Percentiles rank a stretch among this genome's conserved stretches.
Conservation (phyloP, 2,329 filamentous ascomycete species). For the Periglandula ipomoeae region DNA sequence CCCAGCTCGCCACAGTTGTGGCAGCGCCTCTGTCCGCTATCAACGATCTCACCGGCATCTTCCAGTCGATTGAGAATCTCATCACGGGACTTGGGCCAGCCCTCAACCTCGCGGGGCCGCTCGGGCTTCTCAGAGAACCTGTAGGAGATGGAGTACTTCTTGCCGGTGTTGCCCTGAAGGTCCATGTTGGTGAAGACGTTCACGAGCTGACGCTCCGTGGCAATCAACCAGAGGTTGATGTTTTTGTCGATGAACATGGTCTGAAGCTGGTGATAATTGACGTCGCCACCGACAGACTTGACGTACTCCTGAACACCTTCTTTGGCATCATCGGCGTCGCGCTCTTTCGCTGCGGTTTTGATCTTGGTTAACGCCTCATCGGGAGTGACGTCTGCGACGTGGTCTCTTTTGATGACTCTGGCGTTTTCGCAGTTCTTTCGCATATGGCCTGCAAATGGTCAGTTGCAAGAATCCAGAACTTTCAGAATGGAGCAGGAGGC, state of each 20-base stretch:
- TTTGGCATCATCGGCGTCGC: slow-evolving; percentile 56
- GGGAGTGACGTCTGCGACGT: slow-evolving; percentile 36
- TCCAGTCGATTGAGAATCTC: slow-evolving; percentile 57
- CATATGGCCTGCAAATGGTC: slow-evolving; percentile 39
- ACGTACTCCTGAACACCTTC: slow-evolving; percentile 50
- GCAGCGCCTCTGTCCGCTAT: slow-evolving; percentile 51
- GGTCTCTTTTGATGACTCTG: slow-evolving; percentile 46
- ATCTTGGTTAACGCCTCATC: slow-evolving; percentile 53
- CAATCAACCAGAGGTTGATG: slow-evolving; percentile 53
- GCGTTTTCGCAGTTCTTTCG: slow-evolving; percentile 48
- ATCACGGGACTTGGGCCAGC: slow-evolving; percentile 48
- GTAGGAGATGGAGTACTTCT: slow-evolving; percentile 55
- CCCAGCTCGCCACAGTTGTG: slow-evolving; percentile 55
- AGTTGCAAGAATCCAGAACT: slow-evolving; percentile 1
- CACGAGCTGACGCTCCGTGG: slow-evolving; percentile 46
- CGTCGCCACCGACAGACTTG: slow-evolving; percentile 44
- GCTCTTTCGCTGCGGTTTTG: slow-evolving; percentile 37
- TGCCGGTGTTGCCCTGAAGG: slow-evolving; percentile 56
- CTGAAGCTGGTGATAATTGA: slow-evolving; percentile 54
- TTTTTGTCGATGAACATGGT: slow-evolving; percentile 43
- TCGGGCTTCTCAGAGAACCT: slow-evolving; percentile 49
- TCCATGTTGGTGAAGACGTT: slow-evolving; percentile 61
- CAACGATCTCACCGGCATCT: slow-evolving; percentile 55
- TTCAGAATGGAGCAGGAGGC: background rate
- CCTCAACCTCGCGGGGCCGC: slow-evolving; percentile 47